Evolutionary conservation across 2,329 filamentous ascomycete genomes (phyloP), one percentile per base, ranked within the genome.

Genomic region (Ophiostoma quercus): DNA sequence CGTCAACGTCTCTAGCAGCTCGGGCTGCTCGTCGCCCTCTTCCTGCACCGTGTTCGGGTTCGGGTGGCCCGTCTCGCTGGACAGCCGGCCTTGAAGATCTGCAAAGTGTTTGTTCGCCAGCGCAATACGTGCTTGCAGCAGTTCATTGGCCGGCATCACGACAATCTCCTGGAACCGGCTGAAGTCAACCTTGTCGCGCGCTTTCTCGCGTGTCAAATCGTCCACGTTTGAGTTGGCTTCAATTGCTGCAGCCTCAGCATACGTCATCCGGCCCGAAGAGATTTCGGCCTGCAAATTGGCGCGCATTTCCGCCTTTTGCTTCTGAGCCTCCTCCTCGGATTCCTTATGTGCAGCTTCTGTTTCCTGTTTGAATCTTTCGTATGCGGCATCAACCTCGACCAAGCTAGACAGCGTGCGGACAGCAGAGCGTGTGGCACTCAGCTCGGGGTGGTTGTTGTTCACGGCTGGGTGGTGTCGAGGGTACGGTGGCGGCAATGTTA

Each of bases 381-480:
- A 92, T 1, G 89, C 89, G 0, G 82, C 84, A 70, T 89, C 85
- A 5, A 94, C 81, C 75, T 95, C 91, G 19, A 85, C 83, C 67
- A 97, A 80, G 74, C 95, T 89, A 68, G 89, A 90, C 57, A 97
- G 80, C 1, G 85, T 84, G 16, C 93, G 87, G 25, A 97, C 90
- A 0, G 88, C 85, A 2, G 84, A 88, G 67, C 95, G 88, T 66
- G 92, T 94, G 1, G 88, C 84, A 0, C 90, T 85, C n/a, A 99
- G 84, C 73, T 96, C 90, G 0, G 95, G 95, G 76, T 99, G 95
- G 74, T 88, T 96, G 76, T 98, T 99, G 78, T 96, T 97, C 19
- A 98, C 92, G 0, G 95, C 95, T 9, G 95, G 95, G 75, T 98
- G 91, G 76, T 98, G 94, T 8, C 94, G 89, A 1, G 95, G 95